Percentiles rank a stretch among this genome's conserved stretches.
Conservation (phyloP, 2,329 filamentous ascomycete species). For the Venturiaceae sp. region DNA sequence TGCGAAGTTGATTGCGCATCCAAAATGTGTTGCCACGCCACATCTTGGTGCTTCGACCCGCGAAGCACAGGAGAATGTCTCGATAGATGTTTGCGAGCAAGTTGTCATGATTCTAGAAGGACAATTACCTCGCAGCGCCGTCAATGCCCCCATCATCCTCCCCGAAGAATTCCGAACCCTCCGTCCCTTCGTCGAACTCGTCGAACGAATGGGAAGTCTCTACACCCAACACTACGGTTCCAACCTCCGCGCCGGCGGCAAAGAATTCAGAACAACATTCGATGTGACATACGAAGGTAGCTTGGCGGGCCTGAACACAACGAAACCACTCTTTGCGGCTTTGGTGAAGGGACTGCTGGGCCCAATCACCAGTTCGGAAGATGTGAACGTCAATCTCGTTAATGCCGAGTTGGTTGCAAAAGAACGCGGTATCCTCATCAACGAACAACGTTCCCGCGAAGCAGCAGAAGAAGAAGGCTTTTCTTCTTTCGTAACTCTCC, state of each 20-base stretch:
- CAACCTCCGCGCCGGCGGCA: constrained; percentile 16
- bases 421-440: constrained; percentile 68
- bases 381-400: constrained; percentile 67
- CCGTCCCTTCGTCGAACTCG: constrained; percentile 64
- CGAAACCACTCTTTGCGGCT: constrained; percentile 68
- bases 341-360: constrained; percentile 67
- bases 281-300: constrained; percentile 72
- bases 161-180: constrained; percentile 72
- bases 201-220: constrained; percentile 70
- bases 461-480: constrained; percentile 52
- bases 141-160: constrained; percentile 73
- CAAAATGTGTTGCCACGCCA: constrained; percentile 66
- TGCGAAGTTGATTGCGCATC: constrained; percentile 54
- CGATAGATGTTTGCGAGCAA: constrained; percentile 73
- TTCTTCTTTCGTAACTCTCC: constrained; percentile 60
- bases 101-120: constrained; percentile 64
- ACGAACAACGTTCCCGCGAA: constrained; percentile 59
- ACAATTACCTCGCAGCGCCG: constrained; percentile 63
- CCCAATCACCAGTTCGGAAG: constrained; percentile 55
- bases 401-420: constrained; percentile 68
- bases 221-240: constrained; percentile 66
- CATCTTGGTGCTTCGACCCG: constrained; percentile 72
- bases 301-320: constrained; percentile 60
- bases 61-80: constrained; percentile 78
- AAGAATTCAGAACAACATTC: constrained; percentile 54